Evolutionary conservation across 805 yeast genomes (phyloP).

Genomic region (Zygoascus bituminiphila): DNA sequence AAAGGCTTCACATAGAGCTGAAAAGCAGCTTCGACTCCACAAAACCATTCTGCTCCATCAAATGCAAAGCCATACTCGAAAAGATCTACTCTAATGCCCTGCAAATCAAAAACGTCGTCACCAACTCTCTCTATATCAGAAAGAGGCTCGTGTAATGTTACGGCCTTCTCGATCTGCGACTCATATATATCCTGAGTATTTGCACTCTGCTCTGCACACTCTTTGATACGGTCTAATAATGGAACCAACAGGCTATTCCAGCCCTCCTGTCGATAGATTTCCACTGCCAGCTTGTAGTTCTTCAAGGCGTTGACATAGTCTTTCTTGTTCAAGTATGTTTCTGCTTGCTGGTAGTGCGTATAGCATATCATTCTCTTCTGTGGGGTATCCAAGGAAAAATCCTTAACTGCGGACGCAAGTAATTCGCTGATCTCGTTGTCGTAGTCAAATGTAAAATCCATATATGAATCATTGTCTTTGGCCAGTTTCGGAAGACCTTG

Average conservation of each 20-base stretch:
- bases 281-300: conserved; percentile 34
- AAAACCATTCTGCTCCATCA: conserved; percentile 12
- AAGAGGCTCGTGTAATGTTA: neutral
- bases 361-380: conserved; percentile 36
- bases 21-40: conserved; percentile 13
- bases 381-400: conserved; percentile 24
- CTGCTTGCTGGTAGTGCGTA: conserved; percentile 45
- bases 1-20: conserved; percentile 16
- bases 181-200: conserved; percentile 6
- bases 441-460: conserved; percentile 16
- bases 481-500: conserved; percentile 4
- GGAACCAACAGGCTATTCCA: conserved; percentile 34
- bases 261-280: conserved; percentile 32
- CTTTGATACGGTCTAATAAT: conserved; percentile 32
- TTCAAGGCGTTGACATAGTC: conserved; percentile 37
- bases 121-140: neutral
- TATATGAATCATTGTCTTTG: conserved; percentile 13
- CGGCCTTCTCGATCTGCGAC: neutral
- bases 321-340: conserved; percentile 30
- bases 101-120: neutral
- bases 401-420: conserved; percentile 15
- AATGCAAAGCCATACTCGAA: conserved; percentile 16
- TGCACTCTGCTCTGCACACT: conserved; percentile 24
- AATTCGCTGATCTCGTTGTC: conserved; percentile 4
- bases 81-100: conserved; percentile 1